Evolutionary conservation across 208 protist genomes (phyloP), one percentile per base, ranked within the genome.

Genomic region (Herpetomonas samuelpessoai): DNA sequence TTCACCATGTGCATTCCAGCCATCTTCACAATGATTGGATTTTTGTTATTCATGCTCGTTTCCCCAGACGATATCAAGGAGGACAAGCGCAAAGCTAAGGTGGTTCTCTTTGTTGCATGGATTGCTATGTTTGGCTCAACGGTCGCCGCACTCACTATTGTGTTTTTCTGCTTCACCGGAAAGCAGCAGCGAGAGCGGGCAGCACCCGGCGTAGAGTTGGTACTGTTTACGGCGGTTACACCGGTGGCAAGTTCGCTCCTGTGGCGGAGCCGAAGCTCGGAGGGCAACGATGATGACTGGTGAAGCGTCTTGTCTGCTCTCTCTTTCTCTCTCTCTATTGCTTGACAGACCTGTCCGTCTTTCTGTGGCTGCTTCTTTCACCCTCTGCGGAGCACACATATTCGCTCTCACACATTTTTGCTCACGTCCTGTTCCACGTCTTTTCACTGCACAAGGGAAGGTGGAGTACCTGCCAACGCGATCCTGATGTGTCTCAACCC

Each of bases 51-150:
- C 21, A 65, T 87, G 16, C 57, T 86, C 10, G 68, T 84, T n/a
- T 76, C 73, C 16, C 84, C 86, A 0, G 68, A 65, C 0, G 79
- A 85, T 50, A 56, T 93, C 21, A 74, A 65, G 49, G 82, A 89
- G 30, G 75, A 81, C 45, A 71, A 78, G 41, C 48, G 58, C 2
- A 68, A 67, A 24, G 74, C 81, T 18, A 86, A 86, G 46, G 71
- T 76, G 49, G 44, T 88, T 35, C 62, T 93, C 30, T 92, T 93
- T 63, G 63, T 84, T 28, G 57, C 78, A 22, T 96, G 89, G 86
- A 26, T 92, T 12, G 27, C 74, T 29, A 85, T 87, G 69, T 77
- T 93, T 35, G 61, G 60, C 38, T 83, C 86, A 21, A 88, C 64
- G 18, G 70, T 83, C 16, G 71, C 56, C 19, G 71, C 86, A 10